phyloP scores from a whole-genome alignment of 2,329 filamentous ascomycete species.

The Aspergillus glaucus region DNA sequence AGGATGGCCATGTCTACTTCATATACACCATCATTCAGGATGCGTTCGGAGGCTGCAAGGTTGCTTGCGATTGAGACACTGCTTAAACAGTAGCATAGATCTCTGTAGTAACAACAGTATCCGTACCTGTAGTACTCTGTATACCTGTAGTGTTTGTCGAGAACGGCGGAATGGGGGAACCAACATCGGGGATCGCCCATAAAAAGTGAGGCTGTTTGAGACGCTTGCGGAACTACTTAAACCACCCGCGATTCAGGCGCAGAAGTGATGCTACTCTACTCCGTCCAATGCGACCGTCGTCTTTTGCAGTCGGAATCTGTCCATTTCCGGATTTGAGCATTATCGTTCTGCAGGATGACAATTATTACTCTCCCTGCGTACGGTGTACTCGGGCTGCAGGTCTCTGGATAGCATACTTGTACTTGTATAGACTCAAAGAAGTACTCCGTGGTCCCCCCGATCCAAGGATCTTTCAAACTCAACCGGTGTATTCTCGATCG shows the following conservation, averaged over 20 bases:
- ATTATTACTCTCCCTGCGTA: too few relatives aligned
- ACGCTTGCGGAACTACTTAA: neutral
- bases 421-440: too few relatives aligned
- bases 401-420: too few relatives aligned
- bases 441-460: too few relatives aligned
- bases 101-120: neutral
- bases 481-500: neutral
- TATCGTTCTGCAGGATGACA: neutral
- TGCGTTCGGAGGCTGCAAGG: neutral
- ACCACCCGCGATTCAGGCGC: neutral
- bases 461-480: neutral
- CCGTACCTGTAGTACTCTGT: neutral
- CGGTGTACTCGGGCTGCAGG: too few relatives aligned
- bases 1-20: neutral
- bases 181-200: too few relatives aligned
- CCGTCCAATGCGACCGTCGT: neutral
- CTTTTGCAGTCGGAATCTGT: neutral
- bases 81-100: conserved; percentile 5
- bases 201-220: conserved; percentile 8
- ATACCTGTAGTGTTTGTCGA: neutral
- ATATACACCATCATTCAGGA: neutral
- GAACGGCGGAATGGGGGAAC: conserved; percentile 1
- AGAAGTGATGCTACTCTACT: neutral
- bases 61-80: neutral
- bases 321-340: neutral